phyloP scores from a whole-genome alignment of 2,329 filamentous ascomycete genomes.

The Lasiodiplodia sp. region DNA sequence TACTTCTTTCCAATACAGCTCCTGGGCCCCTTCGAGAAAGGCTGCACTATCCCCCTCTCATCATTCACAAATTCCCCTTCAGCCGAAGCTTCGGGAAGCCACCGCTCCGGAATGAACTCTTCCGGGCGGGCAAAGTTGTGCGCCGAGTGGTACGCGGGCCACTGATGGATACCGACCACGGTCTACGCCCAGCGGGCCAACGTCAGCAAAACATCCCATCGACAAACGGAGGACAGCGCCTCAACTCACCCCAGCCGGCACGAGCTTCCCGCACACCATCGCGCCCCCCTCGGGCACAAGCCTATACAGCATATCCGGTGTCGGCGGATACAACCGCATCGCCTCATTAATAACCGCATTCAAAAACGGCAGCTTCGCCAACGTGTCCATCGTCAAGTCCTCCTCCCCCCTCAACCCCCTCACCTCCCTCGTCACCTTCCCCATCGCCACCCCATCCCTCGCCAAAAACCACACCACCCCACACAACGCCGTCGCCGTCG shows the following conservation, averaged over 20 bases:
- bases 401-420: neutral
- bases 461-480: constrained; percentile 48
- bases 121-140: constrained; percentile 39
- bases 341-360: constrained; percentile 48
- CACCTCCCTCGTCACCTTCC: neutral
- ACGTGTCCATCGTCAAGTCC: constrained; percentile 27
- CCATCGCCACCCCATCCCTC: neutral
- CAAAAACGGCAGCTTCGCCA: neutral
- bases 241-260: constrained; percentile 33
- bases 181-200: neutral
- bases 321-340: constrained; percentile 53
- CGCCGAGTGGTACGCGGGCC: constrained; percentile 38
- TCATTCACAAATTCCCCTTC: constrained; percentile 36
- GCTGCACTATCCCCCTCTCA: constrained; percentile 35
- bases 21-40: constrained; percentile 40
- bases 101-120: constrained; percentile 43
- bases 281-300: constrained; percentile 40
- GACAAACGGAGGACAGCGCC: neutral
- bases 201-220: constrained; percentile 36
- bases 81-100: constrained; percentile 38
- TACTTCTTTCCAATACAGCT: constrained; percentile 47
- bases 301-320: constrained; percentile 45
- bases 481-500: constrained; percentile 50
- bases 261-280: constrained; percentile 34
- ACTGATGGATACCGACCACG: constrained; percentile 25